Conservation (phyloP, 257 asterid genomes). For the Catharanthus roseus region DNA sequence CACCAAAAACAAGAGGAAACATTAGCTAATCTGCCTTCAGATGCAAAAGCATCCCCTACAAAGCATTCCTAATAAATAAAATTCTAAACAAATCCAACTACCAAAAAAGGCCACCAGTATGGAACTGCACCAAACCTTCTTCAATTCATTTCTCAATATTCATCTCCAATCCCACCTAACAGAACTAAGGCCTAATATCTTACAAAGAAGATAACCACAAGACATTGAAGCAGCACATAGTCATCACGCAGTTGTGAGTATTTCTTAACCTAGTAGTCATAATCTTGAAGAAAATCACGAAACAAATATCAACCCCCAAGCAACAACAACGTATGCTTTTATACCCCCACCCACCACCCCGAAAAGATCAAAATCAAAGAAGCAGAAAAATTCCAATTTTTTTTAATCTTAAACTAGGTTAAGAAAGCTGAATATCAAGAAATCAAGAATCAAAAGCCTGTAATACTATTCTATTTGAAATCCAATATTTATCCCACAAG, state of each 20-base stretch:
- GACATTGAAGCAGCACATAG: neutral
- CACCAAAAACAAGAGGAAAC: neutral
- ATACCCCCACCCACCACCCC: neutral
- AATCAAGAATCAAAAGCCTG: neutral
- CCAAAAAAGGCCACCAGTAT: neutral
- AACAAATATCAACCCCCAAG: neutral
- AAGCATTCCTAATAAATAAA: neutral
- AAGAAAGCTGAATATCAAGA: neutral
- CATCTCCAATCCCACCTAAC: neutral
- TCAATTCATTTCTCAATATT: neutral
- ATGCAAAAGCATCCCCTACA: neutral
- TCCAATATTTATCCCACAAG: neutral
- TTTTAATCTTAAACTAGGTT: neutral
- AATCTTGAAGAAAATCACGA: too few species aligned
- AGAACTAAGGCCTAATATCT: neutral
- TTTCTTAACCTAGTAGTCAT: too few species aligned
- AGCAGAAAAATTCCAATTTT: neutral
- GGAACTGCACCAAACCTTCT: neutral
- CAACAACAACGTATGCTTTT: neutral
- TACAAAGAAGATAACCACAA: neutral
- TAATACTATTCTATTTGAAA: conserved; percentile 2
- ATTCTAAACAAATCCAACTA: neutral
- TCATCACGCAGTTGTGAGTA: too few species aligned
- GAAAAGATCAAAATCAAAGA: neutral
- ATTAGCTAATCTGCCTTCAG: neutral